phyloP scores from a whole-genome alignment of 2,329 filamentous ascomycete genomes.

The Fusarium duplospermum region DNA sequence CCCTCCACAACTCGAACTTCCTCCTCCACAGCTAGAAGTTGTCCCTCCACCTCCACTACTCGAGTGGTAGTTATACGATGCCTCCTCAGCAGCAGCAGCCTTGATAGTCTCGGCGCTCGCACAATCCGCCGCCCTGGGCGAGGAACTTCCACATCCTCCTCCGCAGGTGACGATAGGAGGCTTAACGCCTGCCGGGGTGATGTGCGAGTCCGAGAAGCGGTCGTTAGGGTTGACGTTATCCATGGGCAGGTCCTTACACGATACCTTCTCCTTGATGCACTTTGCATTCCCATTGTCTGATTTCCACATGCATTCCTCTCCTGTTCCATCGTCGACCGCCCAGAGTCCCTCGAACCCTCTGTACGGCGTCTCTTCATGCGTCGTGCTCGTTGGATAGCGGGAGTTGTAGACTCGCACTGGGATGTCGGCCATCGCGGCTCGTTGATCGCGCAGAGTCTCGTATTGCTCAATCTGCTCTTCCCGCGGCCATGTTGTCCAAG shows the following conservation, averaged over 20 bases:
- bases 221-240: slow-evolving; percentile 2
- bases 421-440: slow-evolving; percentile 23
- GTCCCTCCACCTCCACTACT: neutral
- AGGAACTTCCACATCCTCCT: slow-evolving; percentile 29
- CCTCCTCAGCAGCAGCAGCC: neutral
- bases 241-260: neutral
- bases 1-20: slow-evolving; percentile 6
- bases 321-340: neutral
- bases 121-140: slow-evolving; percentile 20
- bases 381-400: slow-evolving; percentile 7
- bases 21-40: neutral
- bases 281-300: neutral
- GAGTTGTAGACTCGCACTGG: neutral
- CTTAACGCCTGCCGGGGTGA: slow-evolving; percentile 15
- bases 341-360: slow-evolving; percentile 18
- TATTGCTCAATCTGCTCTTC: slow-evolving; percentile 36
- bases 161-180: slow-evolving; percentile 14
- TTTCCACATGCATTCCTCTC: neutral
- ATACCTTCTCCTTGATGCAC: neutral
- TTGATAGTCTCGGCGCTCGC: slow-evolving; percentile 27
- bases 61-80: neutral
- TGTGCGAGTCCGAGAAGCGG: slow-evolving; percentile 25
- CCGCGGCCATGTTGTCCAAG: slow-evolving; percentile 39
- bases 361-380: neutral
- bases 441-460: slow-evolving; percentile 34